Conservation (phyloP, 495 filamentous ascomycete genomes). For the Penicillium fimorum region DNA sequence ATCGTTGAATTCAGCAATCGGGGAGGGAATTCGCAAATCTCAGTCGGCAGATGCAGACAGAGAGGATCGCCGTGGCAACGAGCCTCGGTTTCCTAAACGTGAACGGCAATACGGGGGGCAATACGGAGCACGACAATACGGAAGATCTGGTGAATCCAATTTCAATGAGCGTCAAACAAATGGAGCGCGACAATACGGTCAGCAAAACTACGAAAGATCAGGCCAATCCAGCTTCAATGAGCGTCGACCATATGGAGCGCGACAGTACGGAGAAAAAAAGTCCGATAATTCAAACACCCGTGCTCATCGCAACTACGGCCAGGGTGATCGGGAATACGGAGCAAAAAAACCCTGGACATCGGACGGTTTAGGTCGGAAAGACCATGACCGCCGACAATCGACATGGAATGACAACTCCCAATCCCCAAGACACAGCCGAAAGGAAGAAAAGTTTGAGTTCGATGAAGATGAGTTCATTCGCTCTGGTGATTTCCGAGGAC, state of each 20-base stretch:
- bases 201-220: neutral
- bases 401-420: neutral
- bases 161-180: neutral
- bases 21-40: slow-evolving; percentile 49
- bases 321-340: neutral
- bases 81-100: neutral
- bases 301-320: neutral
- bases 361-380: neutral
- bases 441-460: slow-evolving; percentile 16
- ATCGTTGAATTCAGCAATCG: slow-evolving; percentile 57
- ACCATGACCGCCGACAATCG: neutral
- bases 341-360: neutral
- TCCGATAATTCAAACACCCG: neutral
- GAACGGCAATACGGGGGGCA: slow-evolving; percentile 1
- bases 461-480: slow-evolving; percentile 39
- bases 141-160: neutral
- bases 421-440: neutral
- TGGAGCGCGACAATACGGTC: neutral
- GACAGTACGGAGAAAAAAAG: neutral
- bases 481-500: slow-evolving; percentile 33
- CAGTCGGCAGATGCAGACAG: slow-evolving; percentile 17
- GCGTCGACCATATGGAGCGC: neutral
- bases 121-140: slow-evolving; percentile 6
- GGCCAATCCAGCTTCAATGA: neutral
- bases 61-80: slow-evolving; percentile 10